A percentile compares a stretch with the other conserved stretches of the same genome.
These are phyloP conservation scores for Quercus tomentella DNA, from an alignment of 331 rosid species.

Conservation along the genomic window DNA sequence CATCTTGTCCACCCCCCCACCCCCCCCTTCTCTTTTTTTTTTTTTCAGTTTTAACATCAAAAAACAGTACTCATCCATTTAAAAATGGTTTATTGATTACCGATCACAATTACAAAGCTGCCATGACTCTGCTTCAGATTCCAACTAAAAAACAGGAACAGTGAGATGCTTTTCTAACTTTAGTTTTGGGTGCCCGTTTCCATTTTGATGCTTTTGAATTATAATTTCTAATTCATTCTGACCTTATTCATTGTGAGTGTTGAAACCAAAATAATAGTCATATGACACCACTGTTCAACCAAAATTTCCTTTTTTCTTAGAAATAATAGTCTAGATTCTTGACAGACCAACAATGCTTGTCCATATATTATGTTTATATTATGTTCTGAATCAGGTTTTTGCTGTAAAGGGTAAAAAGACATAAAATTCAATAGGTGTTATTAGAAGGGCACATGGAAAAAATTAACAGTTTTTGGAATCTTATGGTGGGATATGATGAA, in stretches of 20 bases:
- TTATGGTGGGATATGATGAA: neutral
- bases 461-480: constrained; percentile 14
- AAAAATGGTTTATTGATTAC: too few species aligned
- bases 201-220: neutral
- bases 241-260: neutral
- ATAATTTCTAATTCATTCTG: neutral
- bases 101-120: too few species aligned
- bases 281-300: constrained; percentile 7
- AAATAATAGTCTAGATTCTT: constrained; percentile 4
- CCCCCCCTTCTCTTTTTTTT: fast-evolving
- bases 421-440: neutral
- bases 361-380: neutral
- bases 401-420: constrained; percentile 15
- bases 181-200: neutral
- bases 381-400: neutral
- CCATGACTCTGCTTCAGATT: neutral
- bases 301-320: neutral
- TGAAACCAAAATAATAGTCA: neutral
- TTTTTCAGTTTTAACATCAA: too few species aligned
- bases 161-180: neutral
- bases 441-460: neutral
- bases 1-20: neutral
- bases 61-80: too few species aligned
- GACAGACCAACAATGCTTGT: neutral
- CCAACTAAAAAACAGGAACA: neutral